Percentiles rank a stretch among this genome's conserved stretches.
These are phyloP conservation scores for Verticillium tricorpus DNA, from an alignment of 2,329 filamentous ascomycete species.

Conservation along the genomic window DNA sequence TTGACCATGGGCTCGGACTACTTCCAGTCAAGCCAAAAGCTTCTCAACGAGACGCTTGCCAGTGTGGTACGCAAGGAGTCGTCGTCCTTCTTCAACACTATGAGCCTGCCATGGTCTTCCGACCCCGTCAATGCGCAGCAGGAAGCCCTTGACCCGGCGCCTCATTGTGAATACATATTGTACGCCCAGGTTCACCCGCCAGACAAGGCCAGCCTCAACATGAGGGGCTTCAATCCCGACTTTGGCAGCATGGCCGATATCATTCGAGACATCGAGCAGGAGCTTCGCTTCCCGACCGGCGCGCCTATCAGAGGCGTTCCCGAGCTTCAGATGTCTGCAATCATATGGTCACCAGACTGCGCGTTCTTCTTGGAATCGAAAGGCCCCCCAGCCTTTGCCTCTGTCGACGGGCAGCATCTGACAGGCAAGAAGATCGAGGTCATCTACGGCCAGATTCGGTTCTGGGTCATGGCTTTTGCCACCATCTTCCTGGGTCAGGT, in stretches of 20 bases:
- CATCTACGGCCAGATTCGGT: constrained; percentile 50
- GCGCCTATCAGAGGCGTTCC: constrained; percentile 52
- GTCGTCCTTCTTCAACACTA: constrained; percentile 47
- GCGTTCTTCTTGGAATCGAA: constrained; percentile 62
- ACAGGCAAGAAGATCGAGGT: constrained; percentile 58
- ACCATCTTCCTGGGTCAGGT: constrained; percentile 57
- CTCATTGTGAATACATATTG: constrained; percentile 84
- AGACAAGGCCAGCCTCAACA: constrained; percentile 29
- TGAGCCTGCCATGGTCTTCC: constrained; percentile 72
- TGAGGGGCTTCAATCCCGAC: constrained; percentile 24
- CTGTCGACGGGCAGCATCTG: constrained; percentile 50
- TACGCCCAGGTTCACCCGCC: constrained; percentile 74
- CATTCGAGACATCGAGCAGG: constrained; percentile 54
- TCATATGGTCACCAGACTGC: constrained; percentile 66
- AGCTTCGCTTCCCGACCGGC: constrained; percentile 58
- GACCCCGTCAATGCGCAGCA: constrained; percentile 55
- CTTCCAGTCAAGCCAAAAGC: constrained; percentile 52
- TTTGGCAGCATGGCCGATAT: constrained; percentile 29
- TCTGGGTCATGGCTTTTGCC: constrained; percentile 54
- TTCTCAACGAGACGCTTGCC: constrained; percentile 71
- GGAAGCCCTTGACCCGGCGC: constrained; percentile 55
- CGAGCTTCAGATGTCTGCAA: constrained; percentile 55
- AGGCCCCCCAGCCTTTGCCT: constrained; percentile 52
- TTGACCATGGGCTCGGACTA: constrained; percentile 59
- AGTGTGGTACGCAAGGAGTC: constrained; percentile 63